Base-by-base conservation (phyloP, 2,329 filamentous ascomycete genomes). In the Epicoccum nigrum region DNA sequence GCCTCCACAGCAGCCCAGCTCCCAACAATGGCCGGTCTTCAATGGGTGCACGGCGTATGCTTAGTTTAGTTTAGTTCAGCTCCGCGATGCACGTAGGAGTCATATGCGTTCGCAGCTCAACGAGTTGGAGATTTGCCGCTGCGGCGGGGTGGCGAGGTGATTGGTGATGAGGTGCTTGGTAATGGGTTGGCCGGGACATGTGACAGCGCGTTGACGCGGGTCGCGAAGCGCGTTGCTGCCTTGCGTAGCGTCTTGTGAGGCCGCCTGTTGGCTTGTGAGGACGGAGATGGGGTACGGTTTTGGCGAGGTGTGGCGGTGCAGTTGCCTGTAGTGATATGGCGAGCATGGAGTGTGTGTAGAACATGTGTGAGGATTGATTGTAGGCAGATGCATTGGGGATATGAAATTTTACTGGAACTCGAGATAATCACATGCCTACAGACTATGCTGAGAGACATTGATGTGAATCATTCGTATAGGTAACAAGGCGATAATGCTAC, bases 161-260 rank as follows among this genome's bases (percentile, higher is more conserved):
- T 57, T 63, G 51, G 54, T 32, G n/a, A n/a, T n/a, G n/a, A 30
- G 44, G 34, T 23, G n/a, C n/a, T n/a, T n/a, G 34, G 20, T 38
- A 6, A 9, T 1, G 0, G 8, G 17, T 38, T 43, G 21, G 13
- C n/a, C n/a, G 28, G 7, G 13, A 39, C 58, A 61, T 64, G 61
- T 64, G 58, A 62, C 39, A 45, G 30, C 61, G 61, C 54, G 61
- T 54, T 47, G 42, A 54, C 54, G 59, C 38, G 55, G 44, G 19
- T 30, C 21, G 42, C 15, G 31, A 40, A 50, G 45, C 45, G 35
- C 32, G 49, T 43, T 27, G 43, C 37, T 46, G 49, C 42, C 49
- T 46, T 32, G 49, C n/a, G 27, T 46, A 31, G 42, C 37, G 42
- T 33, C 42, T 42, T 7, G 23, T 7, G 16, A 32, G 20, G 23